Conservation (phyloP, 306 rosid species). For the Sphenostylis stenocarpa region DNA sequence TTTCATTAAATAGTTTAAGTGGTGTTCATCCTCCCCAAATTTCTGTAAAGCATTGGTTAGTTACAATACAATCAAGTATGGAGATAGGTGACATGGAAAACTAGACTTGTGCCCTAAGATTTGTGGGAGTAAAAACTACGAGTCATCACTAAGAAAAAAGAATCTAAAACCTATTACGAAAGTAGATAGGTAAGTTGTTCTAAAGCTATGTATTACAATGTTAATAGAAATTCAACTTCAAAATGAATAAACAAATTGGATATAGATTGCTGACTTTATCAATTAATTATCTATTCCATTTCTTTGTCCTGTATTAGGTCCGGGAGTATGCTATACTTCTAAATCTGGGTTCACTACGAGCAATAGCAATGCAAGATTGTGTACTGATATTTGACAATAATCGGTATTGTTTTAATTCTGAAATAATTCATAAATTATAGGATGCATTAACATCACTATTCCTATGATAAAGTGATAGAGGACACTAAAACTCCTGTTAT, state of each 20-base stretch:
- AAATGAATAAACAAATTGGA: conserved; percentile 7
- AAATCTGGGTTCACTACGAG: conserved; percentile 90
- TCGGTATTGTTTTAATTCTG: conserved; percentile 53
- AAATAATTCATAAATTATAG: conserved; percentile 21
- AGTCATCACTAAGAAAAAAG: conserved; percentile 2
- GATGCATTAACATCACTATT: conserved; percentile 9
- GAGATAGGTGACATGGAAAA: conserved; percentile 13
- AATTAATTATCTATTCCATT: conserved; percentile 16
- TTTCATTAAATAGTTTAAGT: not conserved
- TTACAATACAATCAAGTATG: not conserved
- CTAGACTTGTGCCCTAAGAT: not conserved
- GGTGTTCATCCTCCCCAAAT: not conserved
- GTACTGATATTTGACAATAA: conserved; percentile 86
- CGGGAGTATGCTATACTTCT: conserved; percentile 93
- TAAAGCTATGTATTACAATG: not conserved
- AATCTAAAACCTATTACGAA: conserved; percentile 1
- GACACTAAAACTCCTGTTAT: conserved; percentile 33
- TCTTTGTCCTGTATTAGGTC: conserved; percentile 56
- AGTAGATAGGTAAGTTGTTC: not conserved
- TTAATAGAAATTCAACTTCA: conserved; percentile 13
- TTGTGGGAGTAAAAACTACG: conserved; percentile 5
- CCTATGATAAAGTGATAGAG: conserved; percentile 18
- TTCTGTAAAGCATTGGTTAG: not conserved
- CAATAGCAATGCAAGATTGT: conserved; percentile 89
- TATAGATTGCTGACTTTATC: not conserved